These are phyloP conservation scores for Rossbeevera mucosa DNA, from an alignment of 768 basidiomycete species.

Conservation along the genomic window DNA sequence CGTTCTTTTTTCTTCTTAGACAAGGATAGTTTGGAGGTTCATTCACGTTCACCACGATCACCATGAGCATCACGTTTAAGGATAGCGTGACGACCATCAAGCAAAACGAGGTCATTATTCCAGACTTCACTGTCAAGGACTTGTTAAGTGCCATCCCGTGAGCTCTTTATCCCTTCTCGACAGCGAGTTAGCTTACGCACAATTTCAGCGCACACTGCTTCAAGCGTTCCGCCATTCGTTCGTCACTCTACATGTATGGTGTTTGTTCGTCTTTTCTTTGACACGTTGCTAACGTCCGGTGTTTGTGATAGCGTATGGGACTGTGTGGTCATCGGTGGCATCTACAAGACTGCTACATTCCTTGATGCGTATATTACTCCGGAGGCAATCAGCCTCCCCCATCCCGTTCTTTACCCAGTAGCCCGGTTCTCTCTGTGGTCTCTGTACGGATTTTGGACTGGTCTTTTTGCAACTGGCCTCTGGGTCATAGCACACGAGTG, in stretches of 20 bases:
- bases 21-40: slow-evolving; percentile 5
- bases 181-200: not conserved
- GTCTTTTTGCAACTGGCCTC: slow-evolving; percentile 85
- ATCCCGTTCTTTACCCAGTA: slow-evolving; percentile 57
- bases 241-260: slow-evolving; percentile 72
- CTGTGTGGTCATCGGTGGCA: slow-evolving; percentile 55
- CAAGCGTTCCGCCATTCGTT: slow-evolving; percentile 80
- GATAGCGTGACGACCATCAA: slow-evolving; percentile 34
- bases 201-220: slow-evolving; percentile 72
- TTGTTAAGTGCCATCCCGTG: slow-evolving; percentile 80
- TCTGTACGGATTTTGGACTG: slow-evolving; percentile 74
- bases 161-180: slow-evolving; percentile 27
- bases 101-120: slow-evolving; percentile 64
- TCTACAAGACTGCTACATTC: slow-evolving; percentile 65
- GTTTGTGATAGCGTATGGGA: slow-evolving; percentile 61
- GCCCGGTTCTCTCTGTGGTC: slow-evolving; percentile 71
- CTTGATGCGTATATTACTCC: slow-evolving; percentile 62
- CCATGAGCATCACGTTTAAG: slow-evolving; percentile 16
- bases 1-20: not conserved
- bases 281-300: slow-evolving; percentile 11
- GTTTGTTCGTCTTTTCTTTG: not conserved
- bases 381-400: slow-evolving; percentile 47
- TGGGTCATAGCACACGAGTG: slow-evolving; percentile 96
- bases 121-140: slow-evolving; percentile 85
- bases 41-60: slow-evolving; percentile 12